Conservation (phyloP, 2,329 filamentous ascomycete species). For the Periconia digitata region DNA sequence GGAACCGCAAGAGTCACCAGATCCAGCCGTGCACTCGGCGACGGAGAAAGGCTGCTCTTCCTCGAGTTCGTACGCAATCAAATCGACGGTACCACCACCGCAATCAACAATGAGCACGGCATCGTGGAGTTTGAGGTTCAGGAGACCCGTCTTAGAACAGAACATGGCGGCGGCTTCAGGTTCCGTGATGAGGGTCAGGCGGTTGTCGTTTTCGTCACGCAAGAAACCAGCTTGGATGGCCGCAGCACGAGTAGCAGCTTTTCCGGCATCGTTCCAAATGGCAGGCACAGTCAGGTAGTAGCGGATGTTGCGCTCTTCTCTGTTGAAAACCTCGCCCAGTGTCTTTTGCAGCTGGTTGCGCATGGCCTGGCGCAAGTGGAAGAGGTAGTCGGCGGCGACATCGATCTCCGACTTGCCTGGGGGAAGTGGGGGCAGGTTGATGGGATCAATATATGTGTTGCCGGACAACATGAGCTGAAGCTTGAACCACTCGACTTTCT, state of each 20-base stretch:
- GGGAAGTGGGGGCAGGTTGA: conserved; percentile 95
- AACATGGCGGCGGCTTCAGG: conserved; percentile 97
- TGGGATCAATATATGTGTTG: conserved; percentile 98
- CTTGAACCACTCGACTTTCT: conserved; percentile 99
- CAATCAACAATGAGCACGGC: conserved; percentile 98
- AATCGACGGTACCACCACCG: conserved; percentile 95
- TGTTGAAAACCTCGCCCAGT: conserved; percentile 93
- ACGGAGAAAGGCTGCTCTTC: conserved; percentile 97
- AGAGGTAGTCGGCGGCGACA: conserved; percentile 98
- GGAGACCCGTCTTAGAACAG: conserved; percentile 92
- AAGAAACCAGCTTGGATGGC: conserved; percentile 97
- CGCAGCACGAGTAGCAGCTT: conserved; percentile 91
- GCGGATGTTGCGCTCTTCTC: conserved; percentile 95
- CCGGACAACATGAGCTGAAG: conserved; percentile 97
- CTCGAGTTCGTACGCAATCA: conserved; percentile 98
- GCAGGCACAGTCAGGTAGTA: conserved; percentile 99
- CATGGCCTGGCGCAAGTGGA: conserved; percentile 97
- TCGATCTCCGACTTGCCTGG: conserved; percentile 99
- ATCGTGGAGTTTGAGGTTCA: conserved; percentile 97
- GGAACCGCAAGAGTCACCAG: conserved; percentile 97
- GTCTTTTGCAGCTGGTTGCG: conserved; percentile 94
- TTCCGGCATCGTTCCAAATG: conserved; percentile 98
- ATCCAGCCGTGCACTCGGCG: conserved; percentile 94
- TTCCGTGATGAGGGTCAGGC: conserved; percentile 90
- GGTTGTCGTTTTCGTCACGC: conserved; percentile 95